Percentiles rank a stretch among this genome's conserved stretches.
Evolutionary conservation across 2,329 filamentous ascomycete genomes (phyloP).

Genomic region (Arthrobotrys musiformis): DNA sequence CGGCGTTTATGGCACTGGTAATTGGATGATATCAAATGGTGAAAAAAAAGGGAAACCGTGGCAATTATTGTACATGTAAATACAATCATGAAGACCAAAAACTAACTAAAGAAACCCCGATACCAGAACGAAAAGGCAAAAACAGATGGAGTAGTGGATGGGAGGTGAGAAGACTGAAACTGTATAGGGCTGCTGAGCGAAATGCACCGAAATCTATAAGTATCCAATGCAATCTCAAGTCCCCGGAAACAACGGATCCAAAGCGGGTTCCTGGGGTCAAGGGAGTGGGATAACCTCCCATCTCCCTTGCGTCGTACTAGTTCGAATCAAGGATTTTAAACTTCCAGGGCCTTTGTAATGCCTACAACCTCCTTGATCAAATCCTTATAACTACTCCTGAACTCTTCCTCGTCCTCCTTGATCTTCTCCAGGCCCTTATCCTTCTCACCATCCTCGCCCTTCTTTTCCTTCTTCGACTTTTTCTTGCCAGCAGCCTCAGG

Average conservation of each 20-base stretch:
- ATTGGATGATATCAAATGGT: conserved; percentile 3
- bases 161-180: neutral
- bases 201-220: conserved; percentile 2
- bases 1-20: neutral
- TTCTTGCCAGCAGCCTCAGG: conserved; percentile 66
- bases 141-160: neutral
- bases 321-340: neutral
- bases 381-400: conserved; percentile 73
- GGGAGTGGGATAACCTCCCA: neutral
- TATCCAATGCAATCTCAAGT: neutral
- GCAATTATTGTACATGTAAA: conserved; percentile 47
- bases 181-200: neutral
- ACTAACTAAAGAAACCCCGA: conserved; percentile 19
- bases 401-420: conserved; percentile 66
- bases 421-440: conserved; percentile 61
- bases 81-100: conserved; percentile 25
- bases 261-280: neutral
- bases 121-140: conserved; percentile 18
- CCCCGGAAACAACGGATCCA: neutral
- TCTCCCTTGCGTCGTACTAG: neutral
- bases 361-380: conserved; percentile 69
- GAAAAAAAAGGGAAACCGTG: conserved; percentile 18
- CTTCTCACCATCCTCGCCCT: conserved; percentile 65
- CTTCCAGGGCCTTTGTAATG: conserved; percentile 58
- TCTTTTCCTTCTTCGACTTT: conserved; percentile 63